Evolutionary conservation across 2,329 filamentous ascomycete species (phyloP).

Genomic region (Tolypocladium paradoxum): DNA sequence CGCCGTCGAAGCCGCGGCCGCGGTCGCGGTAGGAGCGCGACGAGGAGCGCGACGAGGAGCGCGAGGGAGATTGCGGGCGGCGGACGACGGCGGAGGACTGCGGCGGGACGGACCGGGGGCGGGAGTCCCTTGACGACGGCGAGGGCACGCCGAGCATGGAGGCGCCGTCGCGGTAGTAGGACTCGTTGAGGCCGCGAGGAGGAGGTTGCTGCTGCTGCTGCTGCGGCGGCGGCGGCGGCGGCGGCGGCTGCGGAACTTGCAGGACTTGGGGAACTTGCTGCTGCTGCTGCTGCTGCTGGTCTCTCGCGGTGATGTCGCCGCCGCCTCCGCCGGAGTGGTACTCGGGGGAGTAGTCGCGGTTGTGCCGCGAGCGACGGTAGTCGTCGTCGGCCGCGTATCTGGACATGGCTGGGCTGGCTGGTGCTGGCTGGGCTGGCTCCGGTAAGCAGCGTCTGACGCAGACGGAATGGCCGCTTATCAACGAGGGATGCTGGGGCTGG

Average conservation of each 20-base stretch:
- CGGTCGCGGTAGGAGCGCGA: constrained; percentile 14
- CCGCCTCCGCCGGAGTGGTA: constrained; percentile 19
- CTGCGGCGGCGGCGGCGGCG: background rate
- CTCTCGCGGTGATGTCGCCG: background rate
- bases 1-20: constrained; percentile 4
- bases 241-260: background rate
- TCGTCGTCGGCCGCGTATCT: constrained; percentile 19
- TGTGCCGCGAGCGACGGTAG: constrained; percentile 10
- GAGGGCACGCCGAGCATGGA: constrained; percentile 18
- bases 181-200: constrained; percentile 14
- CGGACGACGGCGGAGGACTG: constrained; percentile 11
- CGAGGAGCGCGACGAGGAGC: constrained; percentile 12
- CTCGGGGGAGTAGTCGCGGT: constrained; percentile 20
- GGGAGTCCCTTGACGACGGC: constrained; percentile 8
- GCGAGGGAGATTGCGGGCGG: constrained; percentile 6
- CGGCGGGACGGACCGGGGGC: constrained; percentile 23
- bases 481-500: too few species aligned
- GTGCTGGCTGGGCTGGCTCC: background rate
- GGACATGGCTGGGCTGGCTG: background rate
- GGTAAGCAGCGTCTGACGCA: too few species aligned
- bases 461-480: background rate
- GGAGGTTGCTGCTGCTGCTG: constrained; percentile 3
- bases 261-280: background rate
- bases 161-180: constrained; percentile 13
- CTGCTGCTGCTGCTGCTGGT: background rate